phyloP scores from a whole-genome alignment of 352 stramenopile genomes.

The Pythium grandisporangium region DNA sequence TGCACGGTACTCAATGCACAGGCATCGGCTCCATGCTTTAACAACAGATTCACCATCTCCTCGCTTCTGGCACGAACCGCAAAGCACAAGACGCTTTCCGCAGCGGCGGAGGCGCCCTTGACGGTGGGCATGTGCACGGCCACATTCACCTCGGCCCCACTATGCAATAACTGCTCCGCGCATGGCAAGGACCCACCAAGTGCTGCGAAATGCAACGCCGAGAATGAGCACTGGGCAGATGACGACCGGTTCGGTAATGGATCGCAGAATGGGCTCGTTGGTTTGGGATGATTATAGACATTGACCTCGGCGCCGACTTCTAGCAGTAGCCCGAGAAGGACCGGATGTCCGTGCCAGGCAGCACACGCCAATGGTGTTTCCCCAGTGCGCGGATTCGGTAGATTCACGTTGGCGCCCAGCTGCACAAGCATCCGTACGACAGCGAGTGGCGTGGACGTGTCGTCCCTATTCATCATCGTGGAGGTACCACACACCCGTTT shows the following conservation, averaged over 20 bases:
- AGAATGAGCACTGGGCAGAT: constrained; percentile 33
- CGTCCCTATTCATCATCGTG: background rate
- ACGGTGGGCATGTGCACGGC: no score
- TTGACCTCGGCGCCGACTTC: constrained; percentile 32
- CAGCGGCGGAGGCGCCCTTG: constrained; percentile 19
- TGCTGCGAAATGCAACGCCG: constrained; percentile 46
- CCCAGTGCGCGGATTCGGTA: constrained; percentile 36
- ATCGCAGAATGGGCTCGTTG: no score
- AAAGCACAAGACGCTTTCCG: constrained; percentile 46
- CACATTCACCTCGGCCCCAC: constrained; percentile 26
- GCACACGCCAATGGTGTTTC: constrained; percentile 44
- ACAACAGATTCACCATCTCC: constrained; percentile 34
- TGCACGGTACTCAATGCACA: constrained; percentile 34
- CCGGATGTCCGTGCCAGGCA: constrained; percentile 33
- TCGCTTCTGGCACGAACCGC: constrained; percentile 41
- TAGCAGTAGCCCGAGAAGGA: constrained; percentile 36
- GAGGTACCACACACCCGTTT: constrained; percentile 29
- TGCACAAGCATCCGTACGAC: constrained; percentile 37
- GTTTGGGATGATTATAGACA: no score
- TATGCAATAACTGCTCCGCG: constrained; percentile 27
- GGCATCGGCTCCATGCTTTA: constrained; percentile 25
- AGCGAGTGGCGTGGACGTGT: constrained; percentile 18
- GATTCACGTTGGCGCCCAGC: constrained; percentile 36
- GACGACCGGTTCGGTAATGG: no score
- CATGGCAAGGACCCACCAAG: constrained; percentile 28